phyloP scores from a whole-genome alignment of 768 basidiomycete genomes.

The Coprinellus aureogranulatus region DNA sequence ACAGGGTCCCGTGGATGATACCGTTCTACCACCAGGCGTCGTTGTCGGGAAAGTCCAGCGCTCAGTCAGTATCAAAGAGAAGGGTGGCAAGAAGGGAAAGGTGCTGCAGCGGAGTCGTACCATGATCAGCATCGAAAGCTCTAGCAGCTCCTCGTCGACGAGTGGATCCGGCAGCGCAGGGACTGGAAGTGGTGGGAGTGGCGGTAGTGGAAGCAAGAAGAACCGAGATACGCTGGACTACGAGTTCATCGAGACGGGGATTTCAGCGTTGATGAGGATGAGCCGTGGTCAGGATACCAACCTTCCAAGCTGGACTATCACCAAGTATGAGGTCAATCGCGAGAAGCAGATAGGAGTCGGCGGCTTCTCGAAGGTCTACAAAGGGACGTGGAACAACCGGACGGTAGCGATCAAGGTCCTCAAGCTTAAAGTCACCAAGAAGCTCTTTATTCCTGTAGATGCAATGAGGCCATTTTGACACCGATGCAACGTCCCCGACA shows the following conservation, averaged over 20 bases:
- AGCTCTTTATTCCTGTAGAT: constrained; percentile 69
- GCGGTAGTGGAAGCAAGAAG: constrained; percentile 7
- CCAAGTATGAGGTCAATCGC: constrained; percentile 62
- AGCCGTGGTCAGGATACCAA: constrained; percentile 39
- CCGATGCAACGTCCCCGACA: too few species aligned
- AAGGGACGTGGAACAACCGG: constrained; percentile 67
- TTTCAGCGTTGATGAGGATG: constrained; percentile 67
- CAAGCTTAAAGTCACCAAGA: constrained; percentile 54
- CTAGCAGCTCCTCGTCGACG: constrained; percentile 2
- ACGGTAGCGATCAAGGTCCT: constrained; percentile 75
- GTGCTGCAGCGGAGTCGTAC: constrained; percentile 19
- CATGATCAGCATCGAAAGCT: constrained; percentile 24
- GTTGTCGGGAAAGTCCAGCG: constrained; percentile 18
- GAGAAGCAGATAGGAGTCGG: constrained; percentile 69
- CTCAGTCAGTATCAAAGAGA: constrained; percentile 17
- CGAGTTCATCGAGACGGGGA: constrained; percentile 70
- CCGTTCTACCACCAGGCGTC: constrained; percentile 7
- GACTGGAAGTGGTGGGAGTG: constrained; percentile 7
- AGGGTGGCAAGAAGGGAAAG: background rate
- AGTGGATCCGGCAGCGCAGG: background rate
- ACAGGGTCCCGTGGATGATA: background rate
- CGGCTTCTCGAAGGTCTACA: constrained; percentile 75
- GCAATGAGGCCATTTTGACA: too few species aligned
- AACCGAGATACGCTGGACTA: constrained; percentile 47
- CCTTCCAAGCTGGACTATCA: constrained; percentile 77